A percentile compares a stretch with the other conserved stretches of the same genome.
phyloP scores from a whole-genome alignment of 2,329 filamentous ascomycete genomes.

The Sarocladium strictum region DNA sequence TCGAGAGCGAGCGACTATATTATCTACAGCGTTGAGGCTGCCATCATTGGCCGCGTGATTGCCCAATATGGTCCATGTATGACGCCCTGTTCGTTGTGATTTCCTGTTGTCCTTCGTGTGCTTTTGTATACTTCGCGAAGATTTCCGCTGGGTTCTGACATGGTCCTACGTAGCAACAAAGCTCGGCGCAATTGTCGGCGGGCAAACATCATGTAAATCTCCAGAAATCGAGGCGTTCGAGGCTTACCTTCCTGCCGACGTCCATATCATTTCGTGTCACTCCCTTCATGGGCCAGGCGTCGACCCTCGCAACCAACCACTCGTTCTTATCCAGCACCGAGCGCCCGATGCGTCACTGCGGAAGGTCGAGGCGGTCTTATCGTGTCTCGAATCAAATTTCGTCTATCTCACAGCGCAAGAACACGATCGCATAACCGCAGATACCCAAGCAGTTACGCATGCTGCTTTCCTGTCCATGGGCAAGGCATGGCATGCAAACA shows the following conservation, averaged over 20 bases:
- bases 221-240: conserved; percentile 95
- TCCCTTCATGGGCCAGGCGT: conserved; percentile 92
- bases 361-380: conserved; percentile 75
- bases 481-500: conserved; percentile 91
- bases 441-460: conserved; percentile 97
- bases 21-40: conserved; percentile 97
- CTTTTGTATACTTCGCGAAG: not conserved
- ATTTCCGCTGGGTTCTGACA: conserved; percentile 10
- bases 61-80: conserved; percentile 87
- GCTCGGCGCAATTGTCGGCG: conserved; percentile 88
- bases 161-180: conserved; percentile 68
- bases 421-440: conserved; percentile 95
- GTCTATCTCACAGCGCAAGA: conserved; percentile 81
- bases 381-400: conserved; percentile 77
- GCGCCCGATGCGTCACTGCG: conserved; percentile 69
- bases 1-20: conserved; percentile 97
- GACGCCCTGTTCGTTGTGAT: conserved; percentile 15
- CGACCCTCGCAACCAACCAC: conserved; percentile 79
- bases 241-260: conserved; percentile 76
- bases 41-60: conserved; percentile 81
- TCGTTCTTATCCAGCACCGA: conserved; percentile 91
- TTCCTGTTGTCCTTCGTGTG: not conserved
- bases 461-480: conserved; percentile 97
- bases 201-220: conserved; percentile 96
- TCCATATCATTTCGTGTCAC: conserved; percentile 92